Evolutionary conservation across 495 filamentous ascomycete genomes (phyloP), one percentile per base, ranked within the genome.

Genomic region (Platismatia glauca): DNA sequence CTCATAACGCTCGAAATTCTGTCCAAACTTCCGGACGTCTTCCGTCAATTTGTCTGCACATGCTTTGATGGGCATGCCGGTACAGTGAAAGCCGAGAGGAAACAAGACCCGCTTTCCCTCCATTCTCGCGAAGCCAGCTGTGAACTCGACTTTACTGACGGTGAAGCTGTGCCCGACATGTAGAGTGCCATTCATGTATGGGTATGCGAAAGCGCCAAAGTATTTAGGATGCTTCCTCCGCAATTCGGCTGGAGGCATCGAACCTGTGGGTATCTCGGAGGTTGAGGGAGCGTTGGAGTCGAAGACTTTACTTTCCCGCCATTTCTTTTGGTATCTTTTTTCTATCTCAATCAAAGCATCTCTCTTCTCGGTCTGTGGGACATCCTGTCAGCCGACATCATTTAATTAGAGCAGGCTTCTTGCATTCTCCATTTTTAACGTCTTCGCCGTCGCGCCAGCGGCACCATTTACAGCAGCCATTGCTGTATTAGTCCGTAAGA

Each of bases 1-100:
- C 53, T 82, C 73, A 70, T 88, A 91, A 18, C 80, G 74, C 73
- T 93, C 88, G 67, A 98, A 98, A 68, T 89, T 83, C 70, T 86
- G 75, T 29, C 94, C 95, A 72, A 98, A 98, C 76, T 89, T 79
- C 75, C 89, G 83, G 20, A 96, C 83, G 71, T 98, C 95, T 59
- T 93, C 86, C 55, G 81, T 79, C 41, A 98, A 84, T 76, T 97
- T 97, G 76, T 98, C 94, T 33, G 94, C 93, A 70, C 89, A 95
- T 7, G 94, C 91, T 74, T 96, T 97, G 77, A 98, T 97, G 7
- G 94, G 91, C 85, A 98, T 93, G 71, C 94, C 94, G 1, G 95
- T 97, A 76, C 90, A 95, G 77, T 98, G 94, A 76, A 89, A 97
- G 18, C 94, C 95, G 56, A 89, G 84, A 59, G 94, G 94, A 74